Percentiles rank a stretch among this genome's conserved stretches.
phyloP scores from a whole-genome alignment of 164 flowering plant species.

The Euptelea pleiosperma region DNA sequence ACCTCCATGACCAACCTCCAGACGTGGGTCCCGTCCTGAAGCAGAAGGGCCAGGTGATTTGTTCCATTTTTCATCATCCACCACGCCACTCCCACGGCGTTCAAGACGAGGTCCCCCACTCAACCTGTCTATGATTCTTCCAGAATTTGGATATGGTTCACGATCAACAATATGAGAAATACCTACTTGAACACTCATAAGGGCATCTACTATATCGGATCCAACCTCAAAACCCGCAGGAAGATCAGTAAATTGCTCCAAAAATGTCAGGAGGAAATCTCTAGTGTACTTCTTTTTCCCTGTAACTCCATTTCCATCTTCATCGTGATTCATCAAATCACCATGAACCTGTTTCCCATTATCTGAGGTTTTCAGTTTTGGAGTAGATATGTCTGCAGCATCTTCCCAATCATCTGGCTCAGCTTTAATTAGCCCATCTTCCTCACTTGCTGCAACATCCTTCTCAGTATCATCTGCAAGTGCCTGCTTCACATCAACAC shows the following conservation, averaged over 20 bases:
- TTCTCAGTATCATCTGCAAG: conserved; percentile 26
- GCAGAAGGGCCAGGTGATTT: conserved; percentile 36
- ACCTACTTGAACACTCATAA: conserved; percentile 25
- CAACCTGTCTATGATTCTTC: conserved; percentile 41
- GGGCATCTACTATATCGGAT: conserved; percentile 32
- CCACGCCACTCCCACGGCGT: conserved; percentile 43
- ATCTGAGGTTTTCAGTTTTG: conserved; percentile 37
- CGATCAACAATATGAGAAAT: conserved; percentile 30
- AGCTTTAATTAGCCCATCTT: conserved; percentile 29
- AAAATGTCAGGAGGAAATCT: conserved; percentile 62
- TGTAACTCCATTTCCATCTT: conserved; percentile 23
- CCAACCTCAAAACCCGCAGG: conserved; percentile 46
- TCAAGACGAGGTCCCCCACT: conserved; percentile 39
- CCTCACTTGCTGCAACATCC: conserved; percentile 18
- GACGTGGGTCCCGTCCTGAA: conserved; percentile 32
- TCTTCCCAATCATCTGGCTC: conserved; percentile 81
- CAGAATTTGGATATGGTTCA: conserved; percentile 41
- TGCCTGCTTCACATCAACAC: conserved; percentile 21
- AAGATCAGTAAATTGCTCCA: conserved; percentile 36
- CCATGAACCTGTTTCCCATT: conserved; percentile 16
- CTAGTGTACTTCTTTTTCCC: conserved; percentile 49
- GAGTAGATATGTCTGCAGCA: conserved; percentile 58
- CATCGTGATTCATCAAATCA: conserved; percentile 7
- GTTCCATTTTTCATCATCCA: conserved; percentile 60
- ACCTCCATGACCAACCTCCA: conserved; percentile 35